phyloP scores from a whole-genome alignment of 2,329 filamentous ascomycete species.

The Colletotrichum plurivorum region DNA sequence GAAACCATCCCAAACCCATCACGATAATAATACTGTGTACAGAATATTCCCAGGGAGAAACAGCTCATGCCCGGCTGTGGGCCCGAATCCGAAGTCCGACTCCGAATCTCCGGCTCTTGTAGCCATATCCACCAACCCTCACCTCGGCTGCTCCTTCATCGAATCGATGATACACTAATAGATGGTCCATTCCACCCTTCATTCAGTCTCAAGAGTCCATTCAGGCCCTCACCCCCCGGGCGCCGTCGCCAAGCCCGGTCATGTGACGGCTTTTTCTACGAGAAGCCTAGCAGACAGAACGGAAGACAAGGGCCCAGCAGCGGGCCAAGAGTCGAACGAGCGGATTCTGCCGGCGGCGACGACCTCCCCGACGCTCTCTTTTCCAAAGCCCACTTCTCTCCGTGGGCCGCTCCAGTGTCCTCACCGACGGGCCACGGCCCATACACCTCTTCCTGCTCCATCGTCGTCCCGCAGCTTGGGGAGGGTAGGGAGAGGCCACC shows the following conservation, averaged over 20 bases:
- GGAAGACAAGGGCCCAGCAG: constrained; percentile 19
- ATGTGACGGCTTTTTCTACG: constrained; percentile 14
- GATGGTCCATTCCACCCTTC: constrained; percentile 9
- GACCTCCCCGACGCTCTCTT: constrained; percentile 5
- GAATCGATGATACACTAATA: not conserved
- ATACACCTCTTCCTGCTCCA: constrained; percentile 13
- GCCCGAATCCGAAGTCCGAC: not conserved
- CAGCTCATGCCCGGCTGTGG: not conserved
- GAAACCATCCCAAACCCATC: too few relatives aligned
- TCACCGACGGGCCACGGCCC: constrained; percentile 14
- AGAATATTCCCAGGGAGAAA: not conserved
- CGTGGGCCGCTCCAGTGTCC: constrained; percentile 6
- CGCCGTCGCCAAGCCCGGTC: constrained; percentile 32
- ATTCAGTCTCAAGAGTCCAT: constrained; percentile 11
- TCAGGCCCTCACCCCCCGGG: constrained; percentile 12
- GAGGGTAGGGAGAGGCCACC: not conserved
- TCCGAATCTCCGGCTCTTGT: not conserved
- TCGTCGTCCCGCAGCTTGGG: constrained; percentile 11
- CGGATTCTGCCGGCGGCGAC: constrained; percentile 16
- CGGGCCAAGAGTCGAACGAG: constrained; percentile 6
- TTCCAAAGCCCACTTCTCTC: constrained; percentile 24
- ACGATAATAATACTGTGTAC: too few relatives aligned
- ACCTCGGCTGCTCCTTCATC: constrained; percentile 6
- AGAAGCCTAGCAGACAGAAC: constrained; percentile 2
- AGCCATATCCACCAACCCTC: constrained; percentile 10